Percentiles rank a stretch among this genome's conserved stretches.
phyloP scores from a whole-genome alignment of 2,329 filamentous ascomycete species.

The Pseudogymnoascus sp. region DNA sequence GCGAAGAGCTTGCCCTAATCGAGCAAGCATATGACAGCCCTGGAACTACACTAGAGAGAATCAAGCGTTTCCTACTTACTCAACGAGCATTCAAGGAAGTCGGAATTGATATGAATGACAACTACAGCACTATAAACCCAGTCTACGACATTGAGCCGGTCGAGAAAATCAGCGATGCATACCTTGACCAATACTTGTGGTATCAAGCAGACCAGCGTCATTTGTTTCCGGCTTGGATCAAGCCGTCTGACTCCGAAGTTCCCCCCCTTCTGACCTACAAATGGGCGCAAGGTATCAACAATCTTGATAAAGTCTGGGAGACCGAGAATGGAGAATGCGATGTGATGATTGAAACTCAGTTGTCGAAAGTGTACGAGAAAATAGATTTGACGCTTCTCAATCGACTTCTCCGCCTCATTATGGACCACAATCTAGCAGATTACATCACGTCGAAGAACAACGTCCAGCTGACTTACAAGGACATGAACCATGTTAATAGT shows the following conservation, averaged over 20 bases:
- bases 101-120: constrained; percentile 99
- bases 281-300: constrained; percentile 99
- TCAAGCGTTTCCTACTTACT: constrained; percentile 94
- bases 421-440: constrained; percentile 98
- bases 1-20: constrained; percentile 91
- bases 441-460: constrained; percentile 99
- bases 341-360: constrained; percentile 94
- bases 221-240: constrained; percentile 97
- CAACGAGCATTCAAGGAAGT: constrained; percentile 99
- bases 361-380: constrained; percentile 99
- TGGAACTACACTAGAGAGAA: constrained; percentile 87
- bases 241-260: constrained; percentile 95
- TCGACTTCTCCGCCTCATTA: constrained; percentile 83
- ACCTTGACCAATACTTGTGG: constrained; percentile 97
- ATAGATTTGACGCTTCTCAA: constrained; percentile 95
- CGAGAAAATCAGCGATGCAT: constrained; percentile 98
- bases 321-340: constrained; percentile 91
- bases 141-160: constrained; percentile 99
- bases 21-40: constrained; percentile 98
- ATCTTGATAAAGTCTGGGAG: constrained; percentile 90
- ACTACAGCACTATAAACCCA: constrained; percentile 97
- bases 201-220: constrained; percentile 97
- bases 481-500: constrained; percentile 99
- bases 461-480: constrained; percentile 97
- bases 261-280: constrained; percentile 93